Base-by-base conservation (phyloP, 495 filamentous ascomycete genomes). In the Penicillium longicatenatum region DNA sequence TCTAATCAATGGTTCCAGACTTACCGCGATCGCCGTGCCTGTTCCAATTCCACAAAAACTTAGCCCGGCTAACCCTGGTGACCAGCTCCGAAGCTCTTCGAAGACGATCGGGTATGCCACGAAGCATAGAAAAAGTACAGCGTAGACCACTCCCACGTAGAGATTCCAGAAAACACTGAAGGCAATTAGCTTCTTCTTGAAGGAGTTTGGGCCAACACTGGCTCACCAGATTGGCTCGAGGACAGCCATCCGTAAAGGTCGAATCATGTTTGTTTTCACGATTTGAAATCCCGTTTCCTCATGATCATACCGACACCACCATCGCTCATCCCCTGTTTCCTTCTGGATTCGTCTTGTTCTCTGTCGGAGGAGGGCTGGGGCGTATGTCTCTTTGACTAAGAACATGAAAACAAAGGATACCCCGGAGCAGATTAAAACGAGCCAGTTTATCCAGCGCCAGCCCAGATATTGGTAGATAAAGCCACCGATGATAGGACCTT, bases 381-480 rank as follows among this genome's bases (percentile, higher is more conserved):
- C 80, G 63, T 92, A 93, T 6, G 87, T 91, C 64, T 93, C 90
- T 48, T 79, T 78, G 26, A 86, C 74, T 19, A 80, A 70, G 14
- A 75, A 61, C 50, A 86, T 79, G 29, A 78, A 60, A 20, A 79
- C n/a, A 20, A 80, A 75, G 8, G 68, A 65, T 4, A 81, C 81
- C 3, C 80, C 77, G 9, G 81, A 84, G 2, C 79, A 76, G 33
- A 91, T 90, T 26, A 92, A 70, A 6, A 89, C 82, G n/a, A 93
- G 63, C 88, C 89, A 93, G 70, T 88, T 90, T 9, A 84, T 85
- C 90, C 89, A 92, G 35, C 88, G 74, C 90, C 90, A 94, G 10
- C 88, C 87, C 14, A 92, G 77, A 60, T 87, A 84, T 70, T 91
- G 79, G 56, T 76, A 88, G 4, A 89, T 81, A 59, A 90, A 85